phyloP scores from a whole-genome alignment of 164 flowering plant genomes.

The Saururus chinensis region DNA sequence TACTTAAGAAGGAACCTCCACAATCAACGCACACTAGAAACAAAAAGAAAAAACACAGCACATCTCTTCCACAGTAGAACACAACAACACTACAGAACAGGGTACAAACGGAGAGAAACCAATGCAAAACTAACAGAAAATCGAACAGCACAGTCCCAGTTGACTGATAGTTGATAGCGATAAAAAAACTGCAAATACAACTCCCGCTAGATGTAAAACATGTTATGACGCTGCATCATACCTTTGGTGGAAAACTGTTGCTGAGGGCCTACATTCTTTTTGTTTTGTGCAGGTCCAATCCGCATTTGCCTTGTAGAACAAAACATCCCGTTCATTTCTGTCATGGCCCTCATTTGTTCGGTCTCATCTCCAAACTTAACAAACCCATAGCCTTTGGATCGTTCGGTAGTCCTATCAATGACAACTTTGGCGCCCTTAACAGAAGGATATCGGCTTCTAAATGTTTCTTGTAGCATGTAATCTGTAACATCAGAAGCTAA shows the following conservation, averaged over 20 bases:
- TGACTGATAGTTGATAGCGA: not conserved
- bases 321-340: constrained; percentile 75
- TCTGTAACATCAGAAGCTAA: constrained; percentile 90
- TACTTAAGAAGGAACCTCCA: constrained; percentile 18
- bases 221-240: constrained; percentile 10
- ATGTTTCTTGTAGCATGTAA: constrained; percentile 68
- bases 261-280: constrained; percentile 38
- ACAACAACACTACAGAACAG: constrained; percentile 5
- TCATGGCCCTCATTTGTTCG: constrained; percentile 81
- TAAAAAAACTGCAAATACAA: not conserved
- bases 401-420: constrained; percentile 76
- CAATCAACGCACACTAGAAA: constrained; percentile 37
- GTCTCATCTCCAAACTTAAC: constrained; percentile 85
- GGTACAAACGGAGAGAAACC: constrained; percentile 3
- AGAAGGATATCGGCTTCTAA: constrained; percentile 49
- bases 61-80: not conserved
- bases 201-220: not conserved
- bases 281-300: constrained; percentile 80
- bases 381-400: constrained; percentile 95
- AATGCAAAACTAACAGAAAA: not conserved
- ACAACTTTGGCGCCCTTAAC: constrained; percentile 92
- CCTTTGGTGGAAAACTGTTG: constrained; percentile 47
- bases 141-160: not conserved
- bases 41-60: constrained; percentile 16
- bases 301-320: constrained; percentile 84